Evolutionary conservation across 2,329 filamentous ascomycete species (phyloP).

Genomic region (Talaromyces sp.): DNA sequence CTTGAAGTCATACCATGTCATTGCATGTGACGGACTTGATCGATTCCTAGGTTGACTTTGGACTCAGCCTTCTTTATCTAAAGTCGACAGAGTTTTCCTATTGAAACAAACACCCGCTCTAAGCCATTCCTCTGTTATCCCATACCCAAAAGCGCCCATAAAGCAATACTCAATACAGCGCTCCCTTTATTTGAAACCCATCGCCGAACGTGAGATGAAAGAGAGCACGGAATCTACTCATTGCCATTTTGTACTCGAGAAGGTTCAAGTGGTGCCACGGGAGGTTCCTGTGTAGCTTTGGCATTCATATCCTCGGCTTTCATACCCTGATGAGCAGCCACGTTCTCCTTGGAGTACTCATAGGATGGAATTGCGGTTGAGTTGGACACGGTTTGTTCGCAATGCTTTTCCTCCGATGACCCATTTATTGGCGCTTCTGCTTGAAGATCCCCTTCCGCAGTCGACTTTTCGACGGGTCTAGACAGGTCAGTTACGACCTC

Average conservation of each 20-base stretch:
- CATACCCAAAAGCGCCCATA: background rate
- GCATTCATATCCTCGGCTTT: slow-evolving; percentile 8
- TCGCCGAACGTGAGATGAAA: background rate
- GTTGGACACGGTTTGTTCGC: background rate
- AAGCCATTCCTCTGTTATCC: background rate
- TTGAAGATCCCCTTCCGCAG: background rate
- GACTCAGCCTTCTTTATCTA: background rate
- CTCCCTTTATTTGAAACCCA: background rate
- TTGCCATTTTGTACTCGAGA: slow-evolving; percentile 11
- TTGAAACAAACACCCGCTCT: slow-evolving; percentile 2
- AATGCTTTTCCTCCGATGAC: background rate
- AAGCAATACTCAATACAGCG: background rate
- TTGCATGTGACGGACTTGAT: background rate
- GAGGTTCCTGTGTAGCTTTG: background rate
- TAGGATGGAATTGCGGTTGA: background rate
- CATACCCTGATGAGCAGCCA: background rate
- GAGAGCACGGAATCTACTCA: slow-evolving; percentile 1
- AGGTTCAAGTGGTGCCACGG: slow-evolving; percentile 9
- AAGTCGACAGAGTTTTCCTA: background rate
- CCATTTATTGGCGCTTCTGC: background rate
- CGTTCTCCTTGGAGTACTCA: slow-evolving; percentile 14
- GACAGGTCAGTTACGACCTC: slow-evolving; percentile 8
- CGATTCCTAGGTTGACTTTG: no score
- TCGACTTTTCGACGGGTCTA: background rate
- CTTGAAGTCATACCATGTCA: no score